Base-by-base conservation (phyloP, 148 eudicot genomes). In the Rheum nobile region DNA sequence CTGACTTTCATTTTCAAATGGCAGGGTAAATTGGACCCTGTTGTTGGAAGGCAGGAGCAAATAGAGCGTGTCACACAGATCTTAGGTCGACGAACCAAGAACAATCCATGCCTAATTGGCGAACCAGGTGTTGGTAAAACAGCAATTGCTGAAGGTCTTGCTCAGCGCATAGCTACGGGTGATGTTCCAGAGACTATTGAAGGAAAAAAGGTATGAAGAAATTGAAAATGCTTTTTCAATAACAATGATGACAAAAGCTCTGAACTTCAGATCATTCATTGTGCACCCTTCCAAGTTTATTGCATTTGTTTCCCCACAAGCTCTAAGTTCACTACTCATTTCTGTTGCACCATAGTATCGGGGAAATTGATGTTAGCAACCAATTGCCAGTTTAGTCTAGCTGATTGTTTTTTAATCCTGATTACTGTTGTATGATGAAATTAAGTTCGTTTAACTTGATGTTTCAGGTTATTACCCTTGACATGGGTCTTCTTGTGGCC, bases 111-210 rank as follows among this genome's bases (percentile, higher is more conserved):
- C 81, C 97, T 94, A 54, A 86, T 91, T 83, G 97, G 98, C 77
- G 96, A 94, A 74, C 98, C 98, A 29, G 97, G 98, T 79, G 97
- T 94, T 68, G 98, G 97, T 43, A 94, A 94, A 83, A 94, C 98
- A 72, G 97, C 97, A 8, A 94, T 94, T 79, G 98, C 98, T 8
- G 98, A 94, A 81, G 98, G 98, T 61, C 96, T 94, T 42, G 97
- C 98, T 65, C 98, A 88, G 82, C 83, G 91, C 77, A 94, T 94
- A 71, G 93, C 96, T 17, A 87, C 12, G 34, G 97, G 96, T 48
- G 97, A 94, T 85, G 97, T 94, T 81, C 98, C 97, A 48, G 98
- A 94, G 84, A 94, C 98, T 34, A 83, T 94, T 54, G 93, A 88
- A 76, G 98, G 98, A 75, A 94, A 91, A 86, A 88, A 87, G 89